Evolutionary conservation across 768 basidiomycete genomes (phyloP).

Genomic region (Dentipellis fragilis): DNA sequence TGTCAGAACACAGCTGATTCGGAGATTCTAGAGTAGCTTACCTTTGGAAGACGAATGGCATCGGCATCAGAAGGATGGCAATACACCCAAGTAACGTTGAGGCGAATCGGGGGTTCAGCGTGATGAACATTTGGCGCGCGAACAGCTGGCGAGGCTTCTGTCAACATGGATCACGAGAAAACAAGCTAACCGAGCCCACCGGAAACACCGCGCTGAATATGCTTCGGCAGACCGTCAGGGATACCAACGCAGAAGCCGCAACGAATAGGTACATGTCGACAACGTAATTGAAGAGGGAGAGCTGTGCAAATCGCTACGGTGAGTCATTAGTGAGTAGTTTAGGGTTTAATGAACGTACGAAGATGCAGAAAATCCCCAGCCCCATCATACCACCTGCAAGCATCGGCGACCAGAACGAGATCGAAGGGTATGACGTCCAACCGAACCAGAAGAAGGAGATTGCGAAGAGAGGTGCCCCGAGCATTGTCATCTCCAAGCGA

Average conservation of each 20-base stretch:
- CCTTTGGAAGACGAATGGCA: constrained; percentile 17
- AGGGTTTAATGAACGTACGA: constrained; percentile 23
- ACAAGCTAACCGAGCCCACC: background rate
- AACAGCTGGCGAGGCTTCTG: constrained; percentile 27
- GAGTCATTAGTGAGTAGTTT: no score
- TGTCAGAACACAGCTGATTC: no score
- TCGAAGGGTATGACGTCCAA: constrained; percentile 47
- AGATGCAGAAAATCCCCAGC: constrained; percentile 44
- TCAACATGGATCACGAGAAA: no score
- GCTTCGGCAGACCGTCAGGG: constrained; percentile 42
- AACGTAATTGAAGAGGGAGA: constrained; percentile 48
- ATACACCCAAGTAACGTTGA: constrained; percentile 46
- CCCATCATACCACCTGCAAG: constrained; percentile 37
- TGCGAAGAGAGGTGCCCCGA: constrained; percentile 43
- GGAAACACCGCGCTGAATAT: constrained; percentile 30
- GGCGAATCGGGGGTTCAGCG: constrained; percentile 46
- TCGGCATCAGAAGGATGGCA: constrained; percentile 39
- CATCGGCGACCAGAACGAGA: constrained; percentile 23
- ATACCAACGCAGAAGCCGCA: constrained; percentile 48
- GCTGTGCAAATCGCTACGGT: constrained; percentile 19
- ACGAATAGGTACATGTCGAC: constrained; percentile 47
- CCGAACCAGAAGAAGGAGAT: constrained; percentile 61
- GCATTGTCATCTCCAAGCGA: constrained; percentile 37
- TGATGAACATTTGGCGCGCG: constrained; percentile 42
- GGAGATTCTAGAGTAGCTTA: background rate